phyloP scores from a whole-genome alignment of 2,329 filamentous ascomycete species.

The Fusarium coicis region DNA sequence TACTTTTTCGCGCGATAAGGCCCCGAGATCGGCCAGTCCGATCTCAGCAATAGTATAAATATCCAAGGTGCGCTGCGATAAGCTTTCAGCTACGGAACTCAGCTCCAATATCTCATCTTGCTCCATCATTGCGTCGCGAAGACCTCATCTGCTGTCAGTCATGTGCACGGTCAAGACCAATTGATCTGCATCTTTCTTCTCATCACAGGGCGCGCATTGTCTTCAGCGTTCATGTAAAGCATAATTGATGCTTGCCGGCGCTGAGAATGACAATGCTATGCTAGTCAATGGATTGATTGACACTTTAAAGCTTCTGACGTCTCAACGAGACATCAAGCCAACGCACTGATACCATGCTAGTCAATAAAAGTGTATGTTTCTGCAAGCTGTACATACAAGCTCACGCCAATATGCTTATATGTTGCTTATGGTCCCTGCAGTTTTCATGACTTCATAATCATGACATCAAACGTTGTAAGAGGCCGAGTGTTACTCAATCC shows the following conservation, averaged over 20 bases:
- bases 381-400: neutral
- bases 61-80: rapidly evolving
- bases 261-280: neutral
- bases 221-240: no score
- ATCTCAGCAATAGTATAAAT: rapidly evolving
- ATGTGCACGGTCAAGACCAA: neutral
- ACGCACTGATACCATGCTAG: neutral
- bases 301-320: no score
- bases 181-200: neutral
- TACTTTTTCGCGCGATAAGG: neutral
- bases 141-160: no score
- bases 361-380: neutral
- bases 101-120: neutral
- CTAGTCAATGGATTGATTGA: neutral
- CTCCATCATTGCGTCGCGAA: neutral
- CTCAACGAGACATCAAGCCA: no score
- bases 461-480: neutral
- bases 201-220: no score
- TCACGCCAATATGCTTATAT: neutral
- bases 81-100: neutral
- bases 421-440: no score
- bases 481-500: neutral
- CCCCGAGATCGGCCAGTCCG: neutral
- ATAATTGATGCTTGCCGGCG: no score
- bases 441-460: neutral